phyloP scores from a whole-genome alignment of 768 basidiomycete species.

The Kwoniella newhampshirensis region DNA sequence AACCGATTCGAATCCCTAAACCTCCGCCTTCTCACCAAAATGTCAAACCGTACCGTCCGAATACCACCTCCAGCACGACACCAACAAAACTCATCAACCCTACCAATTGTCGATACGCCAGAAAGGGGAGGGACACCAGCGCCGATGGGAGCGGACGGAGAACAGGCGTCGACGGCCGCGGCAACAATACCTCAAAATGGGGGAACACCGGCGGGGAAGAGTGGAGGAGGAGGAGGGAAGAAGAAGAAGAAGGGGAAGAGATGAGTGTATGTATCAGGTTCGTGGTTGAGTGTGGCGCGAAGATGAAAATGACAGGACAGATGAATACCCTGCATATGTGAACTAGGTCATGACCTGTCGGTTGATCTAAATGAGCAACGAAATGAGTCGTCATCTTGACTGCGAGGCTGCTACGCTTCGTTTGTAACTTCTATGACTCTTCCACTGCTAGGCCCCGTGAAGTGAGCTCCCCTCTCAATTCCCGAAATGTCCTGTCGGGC shows the following conservation, averaged over 20 bases:
- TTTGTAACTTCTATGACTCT: too few species aligned
- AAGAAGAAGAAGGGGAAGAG: slow-evolving; percentile 55
- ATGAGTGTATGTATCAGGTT: slow-evolving; percentile 12
- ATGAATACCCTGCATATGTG: not conserved
- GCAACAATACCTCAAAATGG: too few species aligned
- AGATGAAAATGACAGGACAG: too few species aligned
- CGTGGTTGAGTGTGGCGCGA: too few species aligned
- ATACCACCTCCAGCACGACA: slow-evolving; percentile 7
- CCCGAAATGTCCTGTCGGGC: too few species aligned
- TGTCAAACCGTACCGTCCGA: slow-evolving; percentile 35
- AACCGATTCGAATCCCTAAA: slow-evolving; percentile 95
- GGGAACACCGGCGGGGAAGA: slow-evolving; percentile 4
- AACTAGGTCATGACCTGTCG: too few species aligned
- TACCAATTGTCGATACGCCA: slow-evolving; percentile 23
- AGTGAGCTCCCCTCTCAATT: too few species aligned
- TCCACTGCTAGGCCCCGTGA: too few species aligned
- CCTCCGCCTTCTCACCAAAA: slow-evolving; percentile 60
- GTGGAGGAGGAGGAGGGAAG: slow-evolving; percentile 38
- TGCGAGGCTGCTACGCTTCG: too few species aligned
- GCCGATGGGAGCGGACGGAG: slow-evolving; percentile 4
- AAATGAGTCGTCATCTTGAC: too few species aligned
- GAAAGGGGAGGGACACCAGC: slow-evolving; percentile 33
- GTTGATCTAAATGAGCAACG: too few species aligned
- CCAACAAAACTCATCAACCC: too few species aligned
- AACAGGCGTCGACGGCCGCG: slow-evolving; percentile 1